Conservation (phyloP, 164 flowering plant genomes). For the Magnolia officinalis region DNA sequence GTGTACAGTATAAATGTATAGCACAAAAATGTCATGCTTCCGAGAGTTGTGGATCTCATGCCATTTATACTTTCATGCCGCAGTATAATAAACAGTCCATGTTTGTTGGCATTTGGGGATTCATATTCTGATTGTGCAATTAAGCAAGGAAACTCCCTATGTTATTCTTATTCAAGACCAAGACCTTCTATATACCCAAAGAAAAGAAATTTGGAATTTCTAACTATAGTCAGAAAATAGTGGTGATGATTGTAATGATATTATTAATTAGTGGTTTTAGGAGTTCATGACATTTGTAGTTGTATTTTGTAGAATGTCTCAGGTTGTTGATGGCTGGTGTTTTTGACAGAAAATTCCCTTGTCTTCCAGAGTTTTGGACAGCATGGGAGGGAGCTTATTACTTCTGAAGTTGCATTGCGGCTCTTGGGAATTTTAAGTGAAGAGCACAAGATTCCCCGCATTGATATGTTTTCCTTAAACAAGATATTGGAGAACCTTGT, state of each 20-base stretch:
- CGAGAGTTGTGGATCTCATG: not conserved
- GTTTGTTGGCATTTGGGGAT: not conserved
- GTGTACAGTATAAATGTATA: too few species aligned
- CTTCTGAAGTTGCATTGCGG: conserved; percentile 86
- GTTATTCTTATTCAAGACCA: not conserved
- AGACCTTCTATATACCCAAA: not conserved
- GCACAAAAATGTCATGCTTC: too few species aligned
- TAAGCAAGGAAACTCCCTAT: not conserved
- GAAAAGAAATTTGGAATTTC: too few species aligned
- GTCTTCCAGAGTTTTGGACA: conserved; percentile 99
- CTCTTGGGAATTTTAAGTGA: conserved; percentile 72
- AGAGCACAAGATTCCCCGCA: conserved; percentile 53
- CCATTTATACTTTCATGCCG: not conserved
- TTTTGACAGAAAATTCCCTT: conserved; percentile 97
- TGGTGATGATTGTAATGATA: not conserved
- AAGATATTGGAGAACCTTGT: conserved; percentile 62
- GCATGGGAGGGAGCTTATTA: conserved; percentile 98
- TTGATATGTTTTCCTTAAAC: conserved; percentile 41
- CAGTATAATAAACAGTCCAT: not conserved
- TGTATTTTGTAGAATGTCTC: conserved; percentile 34
- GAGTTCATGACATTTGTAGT: not conserved
- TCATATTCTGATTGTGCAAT: not conserved
- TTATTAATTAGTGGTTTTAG: not conserved
- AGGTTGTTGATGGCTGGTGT: conserved; percentile 67
- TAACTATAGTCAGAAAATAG: not conserved